Percentiles rank a stretch among this genome's conserved stretches.
phyloP scores from a whole-genome alignment of 257 asterid genomes.

The Phtheirospermum japonicum region DNA sequence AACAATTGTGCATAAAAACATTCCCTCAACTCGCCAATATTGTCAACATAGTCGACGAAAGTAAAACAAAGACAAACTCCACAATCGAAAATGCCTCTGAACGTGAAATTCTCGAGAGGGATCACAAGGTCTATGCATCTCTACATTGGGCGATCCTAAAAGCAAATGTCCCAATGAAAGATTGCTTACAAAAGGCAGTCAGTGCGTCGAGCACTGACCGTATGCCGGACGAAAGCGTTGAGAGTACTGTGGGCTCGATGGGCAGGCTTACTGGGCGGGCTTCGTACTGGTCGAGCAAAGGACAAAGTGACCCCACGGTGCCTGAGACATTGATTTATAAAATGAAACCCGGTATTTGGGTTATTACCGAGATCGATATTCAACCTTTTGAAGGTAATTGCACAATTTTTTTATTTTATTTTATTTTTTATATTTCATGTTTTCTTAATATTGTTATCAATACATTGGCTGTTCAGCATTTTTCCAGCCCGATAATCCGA shows the following conservation, averaged over 20 bases:
- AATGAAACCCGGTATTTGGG: conserved; percentile 56
- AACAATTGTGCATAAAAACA: conserved; percentile 51
- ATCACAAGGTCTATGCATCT: conserved; percentile 60
- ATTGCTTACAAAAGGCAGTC: conserved; percentile 59
- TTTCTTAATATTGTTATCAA: conserved; percentile 15
- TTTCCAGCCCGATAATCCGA: conserved; percentile 61
- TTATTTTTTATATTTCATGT: not conserved
- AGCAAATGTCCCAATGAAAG: conserved; percentile 37
- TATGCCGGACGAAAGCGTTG: conserved; percentile 63
- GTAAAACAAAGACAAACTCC: conserved; percentile 18
- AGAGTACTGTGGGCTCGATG: conserved; percentile 58
- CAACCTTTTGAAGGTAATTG: conserved; percentile 78
- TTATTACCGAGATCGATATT: conserved; percentile 61
- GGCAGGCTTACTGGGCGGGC: conserved; percentile 44
- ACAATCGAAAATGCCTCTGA: conserved; percentile 32
- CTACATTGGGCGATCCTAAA: conserved; percentile 52
- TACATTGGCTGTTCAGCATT: conserved; percentile 48
- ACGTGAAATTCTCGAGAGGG: conserved; percentile 40
- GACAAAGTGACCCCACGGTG: conserved; percentile 58
- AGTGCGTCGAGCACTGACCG: conserved; percentile 80
- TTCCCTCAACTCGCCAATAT: conserved; percentile 60
- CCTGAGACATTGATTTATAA: conserved; percentile 72
- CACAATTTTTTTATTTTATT: not conserved
- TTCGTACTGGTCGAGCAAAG: conserved; percentile 87
- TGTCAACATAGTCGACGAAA: conserved; percentile 30